These are phyloP conservation scores for Talaromyces pinophilus DNA, from an alignment of 2,329 filamentous ascomycete species.

Conservation along the genomic window DNA sequence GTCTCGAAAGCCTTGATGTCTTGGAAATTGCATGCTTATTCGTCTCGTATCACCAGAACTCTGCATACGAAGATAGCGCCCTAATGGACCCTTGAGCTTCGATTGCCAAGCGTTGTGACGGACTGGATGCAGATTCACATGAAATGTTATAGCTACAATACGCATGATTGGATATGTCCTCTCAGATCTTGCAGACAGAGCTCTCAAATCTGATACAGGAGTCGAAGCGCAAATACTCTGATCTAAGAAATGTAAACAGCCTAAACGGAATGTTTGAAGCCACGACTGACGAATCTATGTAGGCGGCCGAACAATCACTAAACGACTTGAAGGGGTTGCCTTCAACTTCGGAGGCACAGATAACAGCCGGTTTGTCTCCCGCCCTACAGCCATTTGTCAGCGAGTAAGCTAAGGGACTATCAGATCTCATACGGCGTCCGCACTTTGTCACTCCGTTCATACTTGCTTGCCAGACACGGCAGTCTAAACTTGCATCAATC, in stretches of 20 bases:
- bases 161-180: constrained; percentile 68
- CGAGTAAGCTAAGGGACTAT: constrained; percentile 14
- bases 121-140: constrained; percentile 14
- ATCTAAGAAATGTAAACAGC: constrained; percentile 67
- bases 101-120: constrained; percentile 12
- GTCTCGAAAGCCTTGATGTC: constrained; percentile 2
- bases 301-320: constrained; percentile 92
- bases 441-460: constrained; percentile 93
- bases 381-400: constrained; percentile 10
- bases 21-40: neutral
- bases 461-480: constrained; percentile 85
- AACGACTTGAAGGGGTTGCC: constrained; percentile 80
- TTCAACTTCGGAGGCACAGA: constrained; percentile 72
- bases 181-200: constrained; percentile 84
- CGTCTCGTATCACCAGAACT: neutral
- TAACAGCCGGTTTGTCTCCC: constrained; percentile 62
- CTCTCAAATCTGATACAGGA: constrained; percentile 90
- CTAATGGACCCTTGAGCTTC: constrained; percentile 14
- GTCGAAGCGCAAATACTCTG: constrained; percentile 90
- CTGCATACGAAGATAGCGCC: neutral
- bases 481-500: constrained; percentile 84
- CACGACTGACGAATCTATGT: constrained; percentile 27
- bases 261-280: constrained; percentile 25
- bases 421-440: constrained; percentile 78
- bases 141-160: constrained; percentile 29